phyloP scores from a whole-genome alignment of 75 land plant genomes.

The Gnetum montanum region DNA sequence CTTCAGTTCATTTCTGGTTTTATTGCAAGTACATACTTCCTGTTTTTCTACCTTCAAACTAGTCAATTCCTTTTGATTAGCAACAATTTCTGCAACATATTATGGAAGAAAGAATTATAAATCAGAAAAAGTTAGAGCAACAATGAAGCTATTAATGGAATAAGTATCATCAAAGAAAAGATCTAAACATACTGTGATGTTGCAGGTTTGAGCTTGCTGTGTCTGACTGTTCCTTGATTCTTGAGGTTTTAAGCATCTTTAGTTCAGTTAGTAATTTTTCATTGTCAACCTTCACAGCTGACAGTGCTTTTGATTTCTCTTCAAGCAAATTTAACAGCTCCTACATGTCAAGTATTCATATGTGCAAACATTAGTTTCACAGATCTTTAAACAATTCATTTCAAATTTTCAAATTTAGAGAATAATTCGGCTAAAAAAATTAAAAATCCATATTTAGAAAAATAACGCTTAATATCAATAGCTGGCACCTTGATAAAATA shows the following conservation, averaged over 20 bases:
- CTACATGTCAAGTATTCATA: constrained; percentile 30
- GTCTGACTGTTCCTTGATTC: constrained; percentile 29
- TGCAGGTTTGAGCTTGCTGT: constrained; percentile 12
- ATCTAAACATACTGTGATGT: constrained; percentile 32
- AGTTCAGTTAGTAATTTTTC: constrained; percentile 20
- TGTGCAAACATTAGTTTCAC: too few species aligned
- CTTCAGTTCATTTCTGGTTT: too few species aligned
- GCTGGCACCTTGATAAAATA: too few species aligned
- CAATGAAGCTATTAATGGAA: not conserved
- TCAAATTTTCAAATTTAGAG: too few species aligned
- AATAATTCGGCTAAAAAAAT: too few species aligned
- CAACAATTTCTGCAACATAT: too few species aligned
- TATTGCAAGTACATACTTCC: constrained; percentile 29
- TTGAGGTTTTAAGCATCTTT: constrained; percentile 20
- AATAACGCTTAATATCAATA: too few species aligned
- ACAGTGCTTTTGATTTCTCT: constrained; percentile 26
- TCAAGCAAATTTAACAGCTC: constrained; percentile 30
- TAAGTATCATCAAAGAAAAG: not conserved
- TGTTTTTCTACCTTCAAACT: constrained; percentile 21
- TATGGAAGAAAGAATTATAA: too few species aligned
- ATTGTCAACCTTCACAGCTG: constrained; percentile 14
- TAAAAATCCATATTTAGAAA: too few species aligned
- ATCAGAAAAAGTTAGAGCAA: too few species aligned
- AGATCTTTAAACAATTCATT: too few species aligned
- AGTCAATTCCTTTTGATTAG: constrained; percentile 23